A percentile compares a stretch with the other conserved stretches of the same genome.
Conservation (phyloP, 225 moss, liverwort and hornwort genomes). For the Polytrichum commune region DNA sequence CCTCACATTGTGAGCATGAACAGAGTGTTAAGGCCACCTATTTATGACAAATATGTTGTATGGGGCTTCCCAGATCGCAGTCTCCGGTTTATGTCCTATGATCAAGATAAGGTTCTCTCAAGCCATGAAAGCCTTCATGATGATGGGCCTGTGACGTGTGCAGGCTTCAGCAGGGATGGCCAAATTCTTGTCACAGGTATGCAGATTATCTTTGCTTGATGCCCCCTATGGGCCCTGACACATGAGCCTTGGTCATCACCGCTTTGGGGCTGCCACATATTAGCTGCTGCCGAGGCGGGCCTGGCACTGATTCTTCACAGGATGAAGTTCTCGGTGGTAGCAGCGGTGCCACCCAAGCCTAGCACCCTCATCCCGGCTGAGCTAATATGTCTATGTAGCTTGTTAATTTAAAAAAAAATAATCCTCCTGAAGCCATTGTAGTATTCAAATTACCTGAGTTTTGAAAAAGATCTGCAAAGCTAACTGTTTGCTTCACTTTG, state of each 20-base stretch:
- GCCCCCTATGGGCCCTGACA: too few relatives aligned
- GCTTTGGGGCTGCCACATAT: too few relatives aligned
- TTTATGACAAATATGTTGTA: constrained; percentile 72
- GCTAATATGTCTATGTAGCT: too few relatives aligned
- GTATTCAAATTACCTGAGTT: too few relatives aligned
- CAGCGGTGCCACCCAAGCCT: too few relatives aligned
- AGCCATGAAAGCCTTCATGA: constrained; percentile 94
- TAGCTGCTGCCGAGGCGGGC: too few relatives aligned
- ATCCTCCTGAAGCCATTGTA: too few relatives aligned
- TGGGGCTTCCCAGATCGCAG: constrained; percentile 97
- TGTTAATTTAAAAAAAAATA: too few relatives aligned
- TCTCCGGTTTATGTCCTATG: constrained; percentile 81
- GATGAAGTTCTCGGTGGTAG: too few relatives aligned
- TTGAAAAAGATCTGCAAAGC: background rate
- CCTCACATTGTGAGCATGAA: constrained; percentile 64
- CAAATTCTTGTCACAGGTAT: constrained; percentile 79
- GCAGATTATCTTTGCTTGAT: background rate
- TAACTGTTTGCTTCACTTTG: background rate
- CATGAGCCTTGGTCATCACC: too few relatives aligned
- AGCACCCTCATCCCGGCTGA: too few relatives aligned
- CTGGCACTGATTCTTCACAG: too few relatives aligned
- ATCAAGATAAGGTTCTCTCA: constrained; percentile 92
- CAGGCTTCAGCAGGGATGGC: constrained; percentile 93
- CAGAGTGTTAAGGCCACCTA: constrained; percentile 81
- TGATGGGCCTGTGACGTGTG: constrained; percentile 80